Base-by-base conservation (phyloP, 2,329 filamentous ascomycete genomes). In the Aspergillus aculeatus region DNA sequence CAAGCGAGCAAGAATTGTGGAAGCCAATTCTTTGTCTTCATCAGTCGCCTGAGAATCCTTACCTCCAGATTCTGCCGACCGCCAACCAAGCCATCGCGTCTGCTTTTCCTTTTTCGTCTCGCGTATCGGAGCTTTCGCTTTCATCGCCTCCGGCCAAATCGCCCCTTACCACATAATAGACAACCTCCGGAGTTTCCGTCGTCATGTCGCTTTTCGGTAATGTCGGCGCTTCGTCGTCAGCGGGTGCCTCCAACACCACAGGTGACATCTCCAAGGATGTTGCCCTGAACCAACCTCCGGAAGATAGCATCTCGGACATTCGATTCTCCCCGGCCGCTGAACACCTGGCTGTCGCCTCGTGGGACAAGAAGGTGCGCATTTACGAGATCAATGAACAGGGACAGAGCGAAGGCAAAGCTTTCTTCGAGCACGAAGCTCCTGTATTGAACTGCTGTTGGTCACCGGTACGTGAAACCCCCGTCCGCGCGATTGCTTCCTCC, bases 301-400 rank as follows among this genome's bases (percentile, higher is more conserved):
- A 91, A 67, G 95, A 99, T 78, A 91, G 90, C 76, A 89, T 98
- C 71, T 93, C 93, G 38, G 91, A 92, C 73, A 83, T 99, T 61
- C 82, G 86, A 52, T 99, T 97, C 80, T 93, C 89, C 14, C 86
- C 89, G 1, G 82, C 82, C 56, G 84, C 80, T 66, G 92, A 98
- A 69, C 90, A 96, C 73, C 83, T 99, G 19, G 92, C 94, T 24
- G 91, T 97, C 38, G 82, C 92, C 51, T 96, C 92, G 69, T 99
- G 95, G 95, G 95, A 99, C 79, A 96, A 96, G 81, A 96, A 96
- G 76, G 92, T 98, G 64, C 89, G 93, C 72, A 94, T 99, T 73
- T 99, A 98, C 80, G 92, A 98, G 77, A 92, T 98, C 73, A 86
- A 89, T 65, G 79, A 78, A 58, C 86, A 86, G 66, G 92, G 92